Evolutionary conservation across 345 rosid genomes (phyloP).

Genomic region (Rhodamnia argentea): DNA sequence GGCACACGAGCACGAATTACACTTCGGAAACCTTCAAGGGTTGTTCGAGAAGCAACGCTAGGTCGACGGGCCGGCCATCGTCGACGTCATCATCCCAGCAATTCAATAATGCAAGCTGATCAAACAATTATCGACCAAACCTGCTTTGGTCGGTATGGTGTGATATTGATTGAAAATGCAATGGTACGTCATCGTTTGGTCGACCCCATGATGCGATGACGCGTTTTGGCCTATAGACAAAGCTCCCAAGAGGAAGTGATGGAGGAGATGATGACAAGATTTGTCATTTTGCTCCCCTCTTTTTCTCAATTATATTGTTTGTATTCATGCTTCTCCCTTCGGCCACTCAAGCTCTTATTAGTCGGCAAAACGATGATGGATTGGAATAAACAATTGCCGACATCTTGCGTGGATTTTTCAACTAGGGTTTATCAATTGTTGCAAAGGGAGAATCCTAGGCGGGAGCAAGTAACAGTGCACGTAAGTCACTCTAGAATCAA

Average conservation of each 20-base stretch:
- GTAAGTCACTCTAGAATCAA: not conserved
- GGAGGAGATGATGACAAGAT: not conserved
- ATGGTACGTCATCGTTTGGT: too few species aligned
- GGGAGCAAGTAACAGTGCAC: not conserved
- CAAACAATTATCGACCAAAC: not conserved
- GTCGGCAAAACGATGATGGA: not conserved
- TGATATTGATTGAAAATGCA: not conserved
- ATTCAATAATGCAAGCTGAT: not conserved
- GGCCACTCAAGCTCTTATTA: not conserved
- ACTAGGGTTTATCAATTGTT: not conserved
- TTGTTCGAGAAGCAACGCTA: not conserved
- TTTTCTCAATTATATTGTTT: not conserved
- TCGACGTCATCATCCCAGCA: not conserved
- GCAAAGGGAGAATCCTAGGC: not conserved
- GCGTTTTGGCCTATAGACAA: not conserved
- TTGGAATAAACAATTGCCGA: not conserved
- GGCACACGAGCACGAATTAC: not conserved
- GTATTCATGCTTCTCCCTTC: not conserved
- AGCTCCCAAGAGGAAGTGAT: not conserved
- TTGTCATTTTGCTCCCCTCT: not conserved
- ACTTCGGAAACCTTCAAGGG: not conserved
- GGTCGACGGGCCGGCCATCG: rapidly evolving
- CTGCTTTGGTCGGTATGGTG: not conserved
- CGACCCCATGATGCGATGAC: too few species aligned
- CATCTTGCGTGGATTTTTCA: not conserved